Evolutionary conservation across 768 basidiomycete species (phyloP), one percentile per base, ranked within the genome.

Genomic region (Trametes cinnabarina): DNA sequence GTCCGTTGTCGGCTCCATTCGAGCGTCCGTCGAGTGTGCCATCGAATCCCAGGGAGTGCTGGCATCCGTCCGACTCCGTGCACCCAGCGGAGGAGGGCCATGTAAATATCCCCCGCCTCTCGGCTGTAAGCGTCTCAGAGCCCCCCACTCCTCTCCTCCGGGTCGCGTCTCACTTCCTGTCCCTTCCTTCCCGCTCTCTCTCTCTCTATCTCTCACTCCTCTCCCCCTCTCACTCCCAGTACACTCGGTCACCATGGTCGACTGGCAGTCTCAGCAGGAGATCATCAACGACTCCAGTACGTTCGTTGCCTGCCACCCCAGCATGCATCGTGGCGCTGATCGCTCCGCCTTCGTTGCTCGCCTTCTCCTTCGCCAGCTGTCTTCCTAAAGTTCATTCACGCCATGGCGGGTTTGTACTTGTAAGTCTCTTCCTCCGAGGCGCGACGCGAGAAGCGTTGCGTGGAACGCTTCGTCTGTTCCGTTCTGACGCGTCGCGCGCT

Each of bases 321-420:
- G 47, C 58, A 39, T 42, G 9, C 25, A 17, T 44, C 26, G n/a
- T 46, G 40, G n/a, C 23, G 55, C 15, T 25, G 23, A 58, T 48
- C 14, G 23, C 32, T 32, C 30, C 30, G 6, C 30, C 30, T 32
- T 32, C 30, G 30, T 6, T 32, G 41, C 3, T 19, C 26, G n/a
- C 17, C 23, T 5, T 47, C 12, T 10, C 22, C 35, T 35, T 44
- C 52, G 42, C 30, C 58, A 79, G 78, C 67, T 47, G 65, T 71
- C 47, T 79, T 80, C 63, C 62, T 69, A 37, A 75, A 74, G 60
- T 57, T 78, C 50, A 74, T 79, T 62, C 79, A 80, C 61, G 65
- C 67, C 25, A 60, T 79, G 37, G 59, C 76, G 30, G 78, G 78
- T 17, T 68, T 79, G 39, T 79, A 79, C 65, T 69, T 75, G 78